A percentile compares a stretch with the other conserved stretches of the same genome.
Evolutionary conservation across 352 stramenopile genomes (phyloP).

Genomic region (Phytophthora sojae): DNA sequence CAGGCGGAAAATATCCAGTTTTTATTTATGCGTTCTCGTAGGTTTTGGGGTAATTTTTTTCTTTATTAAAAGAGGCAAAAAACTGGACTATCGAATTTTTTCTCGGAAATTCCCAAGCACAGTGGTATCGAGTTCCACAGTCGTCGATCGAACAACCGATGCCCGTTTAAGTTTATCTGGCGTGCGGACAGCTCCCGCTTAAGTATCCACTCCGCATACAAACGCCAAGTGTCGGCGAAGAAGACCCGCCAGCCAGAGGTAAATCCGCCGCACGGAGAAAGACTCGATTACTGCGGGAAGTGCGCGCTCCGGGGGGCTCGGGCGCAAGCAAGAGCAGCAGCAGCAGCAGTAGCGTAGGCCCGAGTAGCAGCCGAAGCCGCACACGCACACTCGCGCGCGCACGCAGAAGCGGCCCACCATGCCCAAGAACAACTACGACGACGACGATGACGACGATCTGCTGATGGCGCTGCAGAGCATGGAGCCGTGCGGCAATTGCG

Average conservation of each 20-base stretch:
- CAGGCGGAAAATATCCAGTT: constrained; percentile 34
- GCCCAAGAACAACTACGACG: constrained; percentile 83
- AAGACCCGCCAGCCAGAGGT: constrained; percentile 34
- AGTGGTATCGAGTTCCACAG: constrained; percentile 13
- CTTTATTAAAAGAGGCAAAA: too few species aligned
- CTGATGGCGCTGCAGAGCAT: constrained; percentile 87
- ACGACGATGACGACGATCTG: constrained; percentile 88
- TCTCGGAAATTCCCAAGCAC: too few species aligned
- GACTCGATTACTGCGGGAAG: constrained; percentile 32
- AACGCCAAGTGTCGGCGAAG: constrained; percentile 29
- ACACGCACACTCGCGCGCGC: constrained; percentile 1
- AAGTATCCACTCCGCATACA: constrained; percentile 24
- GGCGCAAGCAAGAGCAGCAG: constrained; percentile 14
- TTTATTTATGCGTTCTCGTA: constrained; percentile 13
- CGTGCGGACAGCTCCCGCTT: constrained; percentile 12
- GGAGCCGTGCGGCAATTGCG: constrained; percentile 88
- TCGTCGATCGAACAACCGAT: constrained; percentile 36
- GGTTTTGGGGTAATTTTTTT: background rate
- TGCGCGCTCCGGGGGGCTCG: constrained; percentile 1
- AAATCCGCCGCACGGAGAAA: constrained; percentile 34
- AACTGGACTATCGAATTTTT: background rate
- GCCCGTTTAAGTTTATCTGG: constrained; percentile 26
- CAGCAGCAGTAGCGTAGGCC: background rate
- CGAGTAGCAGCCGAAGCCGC: background rate
- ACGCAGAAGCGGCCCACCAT: constrained; percentile 23